Evolutionary conservation across 352 stramenopile genomes (phyloP).

Genomic region (Phytopythium vexans): DNA sequence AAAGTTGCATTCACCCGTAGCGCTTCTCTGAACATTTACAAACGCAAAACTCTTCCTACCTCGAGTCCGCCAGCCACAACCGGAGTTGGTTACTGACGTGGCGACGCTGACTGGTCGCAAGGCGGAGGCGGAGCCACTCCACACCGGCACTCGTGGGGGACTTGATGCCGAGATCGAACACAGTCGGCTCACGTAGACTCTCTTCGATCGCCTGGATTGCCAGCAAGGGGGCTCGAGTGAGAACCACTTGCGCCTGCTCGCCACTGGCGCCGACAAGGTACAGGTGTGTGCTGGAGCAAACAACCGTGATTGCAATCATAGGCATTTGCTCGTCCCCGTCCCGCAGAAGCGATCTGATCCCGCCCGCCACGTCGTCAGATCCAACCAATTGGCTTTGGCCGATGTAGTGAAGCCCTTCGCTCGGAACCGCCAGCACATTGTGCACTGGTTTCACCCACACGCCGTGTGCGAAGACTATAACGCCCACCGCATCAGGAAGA

Average conservation of each 20-base stretch:
- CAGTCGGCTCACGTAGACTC: conserved; percentile 54
- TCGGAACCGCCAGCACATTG: conserved; percentile 15
- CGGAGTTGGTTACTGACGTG: conserved; percentile 60
- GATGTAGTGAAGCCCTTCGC: conserved; percentile 24
- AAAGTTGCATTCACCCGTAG: too few species aligned
- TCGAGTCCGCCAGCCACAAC: conserved; percentile 37
- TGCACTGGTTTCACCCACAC: conserved; percentile 44
- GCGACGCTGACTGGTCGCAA: conserved; percentile 46
- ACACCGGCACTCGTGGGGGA: conserved; percentile 12
- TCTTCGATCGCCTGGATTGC: conserved; percentile 68
- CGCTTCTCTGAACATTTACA: too few species aligned
- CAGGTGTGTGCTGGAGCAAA: conserved; percentile 40
- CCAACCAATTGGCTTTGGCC: conserved; percentile 12
- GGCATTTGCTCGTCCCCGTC: conserved; percentile 18
- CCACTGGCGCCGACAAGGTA: conserved; percentile 54
- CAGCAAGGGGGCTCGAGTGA: conserved; percentile 39
- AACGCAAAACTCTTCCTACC: neutral
- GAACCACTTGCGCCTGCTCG: conserved; percentile 34
- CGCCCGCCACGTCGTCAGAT: conserved; percentile 15
- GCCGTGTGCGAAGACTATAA: conserved; percentile 61
- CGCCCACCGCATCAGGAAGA: conserved; percentile 40
- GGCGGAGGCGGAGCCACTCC: conserved; percentile 63
- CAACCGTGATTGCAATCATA: conserved; percentile 40
- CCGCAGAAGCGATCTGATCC: conserved; percentile 29
- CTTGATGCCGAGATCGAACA: conserved; percentile 60